Evolutionary conservation across 768 basidiomycete species (phyloP).

Genomic region (Agrocybe chaxingu): DNA sequence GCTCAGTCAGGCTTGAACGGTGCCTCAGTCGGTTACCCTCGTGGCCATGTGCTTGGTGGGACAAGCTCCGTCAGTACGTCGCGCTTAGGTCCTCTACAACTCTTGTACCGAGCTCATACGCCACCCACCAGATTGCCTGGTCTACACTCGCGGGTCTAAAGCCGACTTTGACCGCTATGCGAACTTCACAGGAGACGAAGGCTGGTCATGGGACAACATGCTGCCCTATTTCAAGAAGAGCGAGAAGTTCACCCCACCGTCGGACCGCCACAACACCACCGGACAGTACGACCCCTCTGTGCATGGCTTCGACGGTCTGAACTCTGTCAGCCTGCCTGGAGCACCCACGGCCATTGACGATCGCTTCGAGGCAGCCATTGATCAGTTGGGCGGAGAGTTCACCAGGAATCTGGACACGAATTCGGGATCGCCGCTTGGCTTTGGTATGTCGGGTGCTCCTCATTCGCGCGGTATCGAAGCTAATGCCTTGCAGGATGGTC

Average conservation of each 20-base stretch:
- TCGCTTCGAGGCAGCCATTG: slow-evolving; percentile 25
- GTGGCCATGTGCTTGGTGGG: slow-evolving; percentile 27
- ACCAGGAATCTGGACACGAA: slow-evolving; percentile 24
- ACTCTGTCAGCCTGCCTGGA: slow-evolving; percentile 24
- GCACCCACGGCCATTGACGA: slow-evolving; percentile 21
- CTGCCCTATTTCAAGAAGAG: slow-evolving; percentile 24
- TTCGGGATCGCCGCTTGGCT: slow-evolving; percentile 24
- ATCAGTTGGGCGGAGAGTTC: slow-evolving; percentile 32
- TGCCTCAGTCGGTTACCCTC: slow-evolving; percentile 15
- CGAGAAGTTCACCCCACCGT: slow-evolving; percentile 17
- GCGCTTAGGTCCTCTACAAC: not conserved
- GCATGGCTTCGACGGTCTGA: slow-evolving; percentile 26
- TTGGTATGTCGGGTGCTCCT: slow-evolving; percentile 14
- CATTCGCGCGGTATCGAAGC: slow-evolving; percentile 12
- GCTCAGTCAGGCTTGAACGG: slow-evolving; percentile 22
- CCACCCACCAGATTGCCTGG: slow-evolving; percentile 17
- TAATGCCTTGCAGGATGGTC: slow-evolving; percentile 6
- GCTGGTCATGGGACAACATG: slow-evolving; percentile 40
- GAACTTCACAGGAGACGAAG: slow-evolving; percentile 38
- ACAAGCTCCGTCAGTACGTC: slow-evolving; percentile 20
- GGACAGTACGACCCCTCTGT: slow-evolving; percentile 28
- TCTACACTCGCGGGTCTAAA: slow-evolving; percentile 28
- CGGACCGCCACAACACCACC: slow-evolving; percentile 25
- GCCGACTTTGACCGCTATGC: slow-evolving; percentile 57
- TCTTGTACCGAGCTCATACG: slow-evolving; percentile 7